phyloP scores from a whole-genome alignment of 192 early-diverging fungal genomes.

The Coemansia sp. region DNA sequence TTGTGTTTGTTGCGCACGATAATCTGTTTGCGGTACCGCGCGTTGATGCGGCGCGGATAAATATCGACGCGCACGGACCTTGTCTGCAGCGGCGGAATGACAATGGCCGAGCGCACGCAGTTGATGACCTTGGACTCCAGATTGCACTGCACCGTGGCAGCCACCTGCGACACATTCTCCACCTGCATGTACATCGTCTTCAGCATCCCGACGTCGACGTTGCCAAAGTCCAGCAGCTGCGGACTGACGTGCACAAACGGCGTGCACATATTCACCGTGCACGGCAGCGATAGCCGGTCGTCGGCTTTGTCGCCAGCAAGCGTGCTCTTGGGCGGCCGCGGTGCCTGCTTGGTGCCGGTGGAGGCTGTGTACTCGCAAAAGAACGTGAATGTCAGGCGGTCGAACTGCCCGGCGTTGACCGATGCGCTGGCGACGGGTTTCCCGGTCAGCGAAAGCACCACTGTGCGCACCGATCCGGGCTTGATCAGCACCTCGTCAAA shows the following conservation, averaged over 20 bases:
- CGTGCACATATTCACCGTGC: slow-evolving; percentile 88
- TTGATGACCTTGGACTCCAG: slow-evolving; percentile 94
- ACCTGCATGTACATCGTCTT: slow-evolving; percentile 84
- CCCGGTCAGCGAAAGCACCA: slow-evolving; percentile 74
- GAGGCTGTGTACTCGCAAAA: slow-evolving; percentile 60
- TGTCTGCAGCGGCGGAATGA: slow-evolving; percentile 69
- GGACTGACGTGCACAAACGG: slow-evolving; percentile 89
- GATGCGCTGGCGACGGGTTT: slow-evolving; percentile 19
- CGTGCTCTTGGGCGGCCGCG: slow-evolving; percentile 54
- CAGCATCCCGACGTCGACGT: slow-evolving; percentile 90
- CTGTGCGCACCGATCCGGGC: slow-evolving; percentile 77
- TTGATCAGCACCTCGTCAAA: slow-evolving; percentile 82
- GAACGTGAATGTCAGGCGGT: slow-evolving; percentile 68
- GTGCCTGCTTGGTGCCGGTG: slow-evolving; percentile 30
- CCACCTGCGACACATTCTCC: slow-evolving; percentile 82
- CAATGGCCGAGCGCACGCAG: slow-evolving; percentile 70
- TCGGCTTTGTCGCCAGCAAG: slow-evolving; percentile 43
- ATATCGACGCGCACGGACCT: slow-evolving; percentile 87
- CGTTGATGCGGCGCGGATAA: slow-evolving; percentile 96
- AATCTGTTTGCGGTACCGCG: slow-evolving; percentile 95
- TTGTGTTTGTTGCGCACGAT: slow-evolving; percentile 90
- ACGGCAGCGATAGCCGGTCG: slow-evolving; percentile 70
- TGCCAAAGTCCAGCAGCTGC: slow-evolving; percentile 87
- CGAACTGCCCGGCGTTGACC: slow-evolving; percentile 71
- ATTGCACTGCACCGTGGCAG: slow-evolving; percentile 78